These are phyloP conservation scores for Solanum pinnatisectum DNA, from an alignment of 257 asterid species.

Conservation along the genomic window DNA sequence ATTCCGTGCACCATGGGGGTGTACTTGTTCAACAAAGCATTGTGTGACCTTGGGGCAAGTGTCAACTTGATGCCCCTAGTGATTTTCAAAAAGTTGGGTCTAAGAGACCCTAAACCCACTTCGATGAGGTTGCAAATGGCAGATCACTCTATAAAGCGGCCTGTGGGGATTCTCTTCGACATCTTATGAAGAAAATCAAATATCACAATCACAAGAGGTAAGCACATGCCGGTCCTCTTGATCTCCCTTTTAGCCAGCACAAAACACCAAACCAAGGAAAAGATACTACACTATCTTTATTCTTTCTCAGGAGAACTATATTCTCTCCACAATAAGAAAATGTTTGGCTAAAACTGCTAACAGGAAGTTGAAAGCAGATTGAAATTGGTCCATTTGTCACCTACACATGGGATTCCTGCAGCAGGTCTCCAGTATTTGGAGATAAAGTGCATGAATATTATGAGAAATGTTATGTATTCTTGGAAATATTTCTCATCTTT, in stretches of 20 bases:
- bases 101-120: background rate
- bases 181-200: background rate
- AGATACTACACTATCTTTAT: background rate
- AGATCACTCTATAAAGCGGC: no score
- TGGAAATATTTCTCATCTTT: background rate
- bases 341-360: background rate
- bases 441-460: background rate
- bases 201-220: background rate
- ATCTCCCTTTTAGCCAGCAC: background rate
- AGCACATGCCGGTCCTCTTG: background rate
- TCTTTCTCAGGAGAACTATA: background rate
- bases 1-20: background rate
- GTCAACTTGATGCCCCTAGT: background rate
- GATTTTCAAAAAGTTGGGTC: background rate
- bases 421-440: background rate
- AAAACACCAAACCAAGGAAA: background rate
- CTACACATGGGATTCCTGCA: background rate
- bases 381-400: background rate
- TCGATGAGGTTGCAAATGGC: background rate
- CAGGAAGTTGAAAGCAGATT: background rate
- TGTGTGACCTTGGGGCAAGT: background rate
- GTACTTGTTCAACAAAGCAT: background rate
- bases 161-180: no score
- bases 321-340: background rate
- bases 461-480: background rate